Evolutionary conservation across 225 moss, liverwort and hornwort genomes (phyloP).

Genomic region (Asterella californica): DNA sequence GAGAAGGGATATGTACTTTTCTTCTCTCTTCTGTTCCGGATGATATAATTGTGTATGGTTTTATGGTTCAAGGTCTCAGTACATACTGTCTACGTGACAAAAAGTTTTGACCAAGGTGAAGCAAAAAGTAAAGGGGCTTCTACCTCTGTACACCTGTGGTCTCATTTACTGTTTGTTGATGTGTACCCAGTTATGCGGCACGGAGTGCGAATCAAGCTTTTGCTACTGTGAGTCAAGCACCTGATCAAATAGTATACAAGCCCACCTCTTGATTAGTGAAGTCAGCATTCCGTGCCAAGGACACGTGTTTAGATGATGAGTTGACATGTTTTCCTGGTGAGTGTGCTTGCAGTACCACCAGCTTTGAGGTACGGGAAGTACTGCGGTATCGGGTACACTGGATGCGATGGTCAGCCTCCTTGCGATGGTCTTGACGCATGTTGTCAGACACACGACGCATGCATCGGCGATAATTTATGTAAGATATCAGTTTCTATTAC

Average conservation of each 20-base stretch:
- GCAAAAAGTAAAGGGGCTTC: too few relatives aligned
- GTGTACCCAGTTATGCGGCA: conserved; percentile 37
- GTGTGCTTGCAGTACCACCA: conserved; percentile 31
- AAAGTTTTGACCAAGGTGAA: too few relatives aligned
- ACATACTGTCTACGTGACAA: too few relatives aligned
- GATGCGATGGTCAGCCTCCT: conserved; percentile 42
- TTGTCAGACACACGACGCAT: conserved; percentile 52
- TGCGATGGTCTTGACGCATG: conserved; percentile 63
- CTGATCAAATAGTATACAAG: too few relatives aligned
- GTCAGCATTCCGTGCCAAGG: too few relatives aligned
- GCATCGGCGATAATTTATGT: conserved; percentile 49
- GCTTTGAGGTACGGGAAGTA: conserved; percentile 47
- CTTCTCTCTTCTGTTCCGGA: too few relatives aligned
- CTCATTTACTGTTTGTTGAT: too few relatives aligned
- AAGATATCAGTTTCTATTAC: background rate
- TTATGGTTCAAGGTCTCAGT: too few relatives aligned
- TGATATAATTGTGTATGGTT: too few relatives aligned
- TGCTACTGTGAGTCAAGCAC: conserved; percentile 27
- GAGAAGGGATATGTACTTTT: too few relatives aligned
- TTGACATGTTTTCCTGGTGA: background rate
- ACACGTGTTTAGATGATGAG: background rate
- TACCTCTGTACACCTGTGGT: too few relatives aligned
- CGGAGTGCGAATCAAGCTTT: conserved; percentile 37
- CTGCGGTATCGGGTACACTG: conserved; percentile 56
- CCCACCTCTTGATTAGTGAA: background rate